Evolutionary conservation across 305 asterid genomes (phyloP).

Genomic region (Fraxinus dipetala): DNA sequence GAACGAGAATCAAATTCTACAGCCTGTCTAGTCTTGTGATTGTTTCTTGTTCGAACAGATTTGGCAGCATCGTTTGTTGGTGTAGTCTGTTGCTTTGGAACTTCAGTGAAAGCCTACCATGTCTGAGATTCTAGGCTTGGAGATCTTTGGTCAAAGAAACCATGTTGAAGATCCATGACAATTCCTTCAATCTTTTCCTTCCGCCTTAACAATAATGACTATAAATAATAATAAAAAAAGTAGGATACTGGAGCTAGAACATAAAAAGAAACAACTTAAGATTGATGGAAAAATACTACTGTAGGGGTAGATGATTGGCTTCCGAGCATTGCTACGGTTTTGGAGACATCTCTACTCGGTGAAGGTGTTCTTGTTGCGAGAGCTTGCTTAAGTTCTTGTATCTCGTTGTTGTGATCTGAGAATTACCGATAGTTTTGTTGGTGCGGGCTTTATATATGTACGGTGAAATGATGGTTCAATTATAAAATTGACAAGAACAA

Average conservation of each 20-base stretch:
- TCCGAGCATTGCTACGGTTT: slow-evolving; percentile 43
- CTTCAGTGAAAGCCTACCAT: slow-evolving; percentile 82
- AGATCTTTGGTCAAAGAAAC: slow-evolving; percentile 49
- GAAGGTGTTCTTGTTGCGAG: slow-evolving; percentile 69
- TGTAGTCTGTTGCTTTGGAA: slow-evolving; percentile 36
- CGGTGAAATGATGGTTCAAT: no score
- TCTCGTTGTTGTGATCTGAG: slow-evolving; percentile 89
- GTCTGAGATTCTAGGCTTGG: slow-evolving; percentile 54
- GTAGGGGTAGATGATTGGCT: slow-evolving; percentile 45
- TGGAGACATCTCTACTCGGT: slow-evolving; percentile 47
- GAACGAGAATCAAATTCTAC: slow-evolving; percentile 34
- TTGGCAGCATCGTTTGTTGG: slow-evolving; percentile 38
- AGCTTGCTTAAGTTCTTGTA: slow-evolving; percentile 80
- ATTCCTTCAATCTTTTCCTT: slow-evolving; percentile 68
- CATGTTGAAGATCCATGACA: slow-evolving; percentile 66
- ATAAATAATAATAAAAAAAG: neutral
- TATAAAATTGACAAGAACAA: no score
- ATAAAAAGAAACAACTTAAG: neutral
- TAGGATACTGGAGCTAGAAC: neutral
- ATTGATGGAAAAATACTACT: slow-evolving; percentile 36
- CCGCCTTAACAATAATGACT: slow-evolving; percentile 22
- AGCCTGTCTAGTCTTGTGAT: slow-evolving; percentile 43
- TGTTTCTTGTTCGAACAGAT: slow-evolving; percentile 70
- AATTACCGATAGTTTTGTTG: slow-evolving; percentile 64
- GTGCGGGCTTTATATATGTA: no score